These are phyloP conservation scores for Lagerstroemia speciosa DNA, from an alignment of 345 rosid genomes.

Conservation along the genomic window DNA sequence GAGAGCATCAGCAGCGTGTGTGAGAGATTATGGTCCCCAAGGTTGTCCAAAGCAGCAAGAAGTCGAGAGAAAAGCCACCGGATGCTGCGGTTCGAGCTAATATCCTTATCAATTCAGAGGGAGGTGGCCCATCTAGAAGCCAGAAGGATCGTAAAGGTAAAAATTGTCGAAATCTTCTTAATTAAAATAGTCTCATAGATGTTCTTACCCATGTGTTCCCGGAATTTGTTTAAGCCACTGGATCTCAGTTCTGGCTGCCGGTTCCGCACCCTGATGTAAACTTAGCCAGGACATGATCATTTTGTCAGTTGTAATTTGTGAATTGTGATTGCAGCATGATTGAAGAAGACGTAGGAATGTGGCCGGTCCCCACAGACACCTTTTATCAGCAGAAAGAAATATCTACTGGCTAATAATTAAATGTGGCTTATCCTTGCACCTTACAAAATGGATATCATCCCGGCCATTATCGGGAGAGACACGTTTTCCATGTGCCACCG, in stretches of 20 bases:
- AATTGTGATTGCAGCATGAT: not conserved
- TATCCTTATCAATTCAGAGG: constrained; percentile 32
- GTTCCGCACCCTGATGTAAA: not conserved
- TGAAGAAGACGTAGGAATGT: not conserved
- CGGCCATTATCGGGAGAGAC: too few relatives aligned
- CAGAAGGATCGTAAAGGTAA: constrained; percentile 35
- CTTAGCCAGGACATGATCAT: not conserved
- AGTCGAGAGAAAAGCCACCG: constrained; percentile 30
- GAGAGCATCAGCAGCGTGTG: constrained; percentile 24
- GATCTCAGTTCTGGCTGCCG: not conserved
- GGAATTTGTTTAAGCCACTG: not conserved
- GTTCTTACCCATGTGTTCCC: not conserved
- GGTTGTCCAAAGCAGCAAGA: constrained; percentile 29
- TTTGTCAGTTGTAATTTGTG: not conserved
- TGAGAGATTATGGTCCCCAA: constrained; percentile 18
- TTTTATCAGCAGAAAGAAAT: too few relatives aligned
- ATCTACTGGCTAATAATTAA: too few relatives aligned
- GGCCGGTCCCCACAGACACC: too few relatives aligned
- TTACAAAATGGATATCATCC: too few relatives aligned
- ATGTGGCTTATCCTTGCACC: too few relatives aligned
- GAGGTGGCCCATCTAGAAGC: constrained; percentile 33
- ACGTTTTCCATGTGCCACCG: too few relatives aligned
- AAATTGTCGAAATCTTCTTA: not conserved
- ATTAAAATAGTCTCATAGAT: not conserved
- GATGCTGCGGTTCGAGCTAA: constrained; percentile 26